phyloP scores from a whole-genome alignment of 345 rosid species.

The Orychophragmus violaceus region DNA sequence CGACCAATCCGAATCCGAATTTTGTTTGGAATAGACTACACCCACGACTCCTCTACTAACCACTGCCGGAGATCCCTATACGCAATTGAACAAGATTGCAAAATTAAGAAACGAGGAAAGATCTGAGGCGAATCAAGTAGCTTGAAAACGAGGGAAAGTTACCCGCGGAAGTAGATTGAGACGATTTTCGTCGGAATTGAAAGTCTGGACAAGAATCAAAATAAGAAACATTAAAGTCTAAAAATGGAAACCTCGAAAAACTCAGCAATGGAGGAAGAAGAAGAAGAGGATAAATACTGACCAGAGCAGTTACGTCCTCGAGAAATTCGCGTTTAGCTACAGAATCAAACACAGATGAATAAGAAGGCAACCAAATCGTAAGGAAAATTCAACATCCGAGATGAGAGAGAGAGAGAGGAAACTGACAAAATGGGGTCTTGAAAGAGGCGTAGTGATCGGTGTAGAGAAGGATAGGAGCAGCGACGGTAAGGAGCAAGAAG shows the following conservation, averaged over 20 bases:
- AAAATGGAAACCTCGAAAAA: background rate
- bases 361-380: background rate
- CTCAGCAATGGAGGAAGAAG: constrained; percentile 4
- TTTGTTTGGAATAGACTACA: constrained; percentile 44
- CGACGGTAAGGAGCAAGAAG: constrained; percentile 61
- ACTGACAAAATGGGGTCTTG: constrained; percentile 40
- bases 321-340: constrained; percentile 64
- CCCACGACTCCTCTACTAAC: constrained; percentile 47
- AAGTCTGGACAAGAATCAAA: constrained; percentile 38
- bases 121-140: background rate
- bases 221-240: background rate
- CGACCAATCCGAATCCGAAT: constrained; percentile 7
- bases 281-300: constrained; percentile 25
- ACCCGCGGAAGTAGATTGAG: constrained; percentile 79
- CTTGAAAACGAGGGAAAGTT: background rate
- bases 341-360: background rate
- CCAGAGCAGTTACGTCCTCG: constrained; percentile 63
- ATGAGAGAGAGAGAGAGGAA: background rate
- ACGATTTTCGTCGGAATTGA: constrained; percentile 44
- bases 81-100: constrained; percentile 2
- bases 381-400: background rate
- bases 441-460: constrained; percentile 44
- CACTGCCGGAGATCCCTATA: constrained; percentile 48
- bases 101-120: background rate
- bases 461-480: constrained; percentile 75